Percentiles rank a stretch among this genome's conserved stretches.
These are phyloP conservation scores for Cadophora luteo-olivacea DNA, from an alignment of 2,329 filamentous ascomycete species.

Conservation along the genomic window DNA sequence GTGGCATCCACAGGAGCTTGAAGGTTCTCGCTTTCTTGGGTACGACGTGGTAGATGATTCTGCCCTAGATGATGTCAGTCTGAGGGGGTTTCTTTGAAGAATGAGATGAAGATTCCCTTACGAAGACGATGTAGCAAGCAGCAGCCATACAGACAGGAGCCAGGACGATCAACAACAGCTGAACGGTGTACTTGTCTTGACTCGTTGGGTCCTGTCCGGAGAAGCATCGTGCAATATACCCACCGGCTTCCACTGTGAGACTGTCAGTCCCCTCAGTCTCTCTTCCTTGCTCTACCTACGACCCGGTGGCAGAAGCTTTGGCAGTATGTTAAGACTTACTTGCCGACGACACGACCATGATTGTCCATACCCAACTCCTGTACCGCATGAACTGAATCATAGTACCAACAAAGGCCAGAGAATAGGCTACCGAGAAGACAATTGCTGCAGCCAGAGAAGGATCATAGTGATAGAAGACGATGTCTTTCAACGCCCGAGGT, in stretches of 20 bases:
- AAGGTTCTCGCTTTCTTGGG: constrained; percentile 33
- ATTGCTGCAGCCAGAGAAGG: too few relatives aligned
- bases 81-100: background rate
- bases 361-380: too few relatives aligned
- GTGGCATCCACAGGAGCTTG: constrained; percentile 38
- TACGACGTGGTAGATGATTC: constrained; percentile 43
- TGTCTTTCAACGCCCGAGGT: too few relatives aligned
- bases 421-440: too few relatives aligned
- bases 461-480: too few relatives aligned
- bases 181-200: constrained; percentile 38
- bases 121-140: constrained; percentile 44
- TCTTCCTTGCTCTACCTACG: too few relatives aligned
- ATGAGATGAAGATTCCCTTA: constrained; percentile 18
- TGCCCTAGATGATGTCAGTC: constrained; percentile 30
- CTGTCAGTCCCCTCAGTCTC: too few relatives aligned
- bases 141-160: constrained; percentile 45
- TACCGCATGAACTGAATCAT: too few relatives aligned
- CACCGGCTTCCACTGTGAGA: constrained; percentile 5
- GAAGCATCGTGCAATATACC: constrained; percentile 35
- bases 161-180: constrained; percentile 43
- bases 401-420: too few relatives aligned
- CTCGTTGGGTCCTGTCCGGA: constrained; percentile 28
- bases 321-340: too few relatives aligned
- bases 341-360: too few relatives aligned
- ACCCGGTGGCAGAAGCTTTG: too few relatives aligned